Conservation (phyloP, 768 basidiomycete genomes). For the Tubosaeta brunneosetosa region DNA sequence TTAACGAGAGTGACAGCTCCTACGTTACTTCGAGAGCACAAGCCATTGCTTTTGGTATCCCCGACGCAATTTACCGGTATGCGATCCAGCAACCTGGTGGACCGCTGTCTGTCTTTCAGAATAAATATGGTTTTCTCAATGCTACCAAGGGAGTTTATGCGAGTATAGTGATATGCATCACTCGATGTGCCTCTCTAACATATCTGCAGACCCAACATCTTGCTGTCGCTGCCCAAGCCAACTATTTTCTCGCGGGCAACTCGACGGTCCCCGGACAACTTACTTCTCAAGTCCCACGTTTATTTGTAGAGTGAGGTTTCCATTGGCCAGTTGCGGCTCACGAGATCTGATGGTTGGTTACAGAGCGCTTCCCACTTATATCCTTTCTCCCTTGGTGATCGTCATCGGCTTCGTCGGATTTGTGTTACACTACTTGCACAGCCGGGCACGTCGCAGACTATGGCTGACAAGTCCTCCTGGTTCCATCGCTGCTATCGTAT, state of each 20-base stretch:
- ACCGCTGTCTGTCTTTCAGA: slow-evolving; percentile 42
- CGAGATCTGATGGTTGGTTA: slow-evolving; percentile 1
- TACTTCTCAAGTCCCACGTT: slow-evolving; percentile 41
- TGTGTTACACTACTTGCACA: slow-evolving; percentile 44
- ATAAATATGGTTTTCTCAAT: slow-evolving; percentile 48
- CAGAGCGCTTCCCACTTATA: slow-evolving; percentile 51
- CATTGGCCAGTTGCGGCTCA: not conserved
- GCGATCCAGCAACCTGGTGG: slow-evolving; percentile 43
- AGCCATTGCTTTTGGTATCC: slow-evolving; percentile 47
- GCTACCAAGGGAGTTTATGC: slow-evolving; percentile 40
- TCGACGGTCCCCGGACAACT: slow-evolving; percentile 36
- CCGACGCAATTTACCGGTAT: slow-evolving; percentile 55
- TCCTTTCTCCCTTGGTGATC: slow-evolving; percentile 47
- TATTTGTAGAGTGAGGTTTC: slow-evolving; percentile 53
- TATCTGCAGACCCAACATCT: slow-evolving; percentile 51
- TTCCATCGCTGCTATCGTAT: slow-evolving; percentile 51
- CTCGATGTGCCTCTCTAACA: not conserved
- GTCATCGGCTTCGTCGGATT: slow-evolving; percentile 45
- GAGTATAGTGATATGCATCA: slow-evolving; percentile 4
- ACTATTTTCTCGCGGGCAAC: slow-evolving; percentile 52
- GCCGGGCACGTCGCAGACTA: slow-evolving; percentile 43
- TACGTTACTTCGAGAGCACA: slow-evolving; percentile 51
- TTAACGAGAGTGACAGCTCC: slow-evolving; percentile 31
- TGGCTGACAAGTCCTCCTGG: slow-evolving; percentile 54
- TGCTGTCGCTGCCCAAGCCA: slow-evolving; percentile 48